Base-by-base conservation (phyloP, 768 basidiomycete genomes). In the Tephrocybe sp. region DNA sequence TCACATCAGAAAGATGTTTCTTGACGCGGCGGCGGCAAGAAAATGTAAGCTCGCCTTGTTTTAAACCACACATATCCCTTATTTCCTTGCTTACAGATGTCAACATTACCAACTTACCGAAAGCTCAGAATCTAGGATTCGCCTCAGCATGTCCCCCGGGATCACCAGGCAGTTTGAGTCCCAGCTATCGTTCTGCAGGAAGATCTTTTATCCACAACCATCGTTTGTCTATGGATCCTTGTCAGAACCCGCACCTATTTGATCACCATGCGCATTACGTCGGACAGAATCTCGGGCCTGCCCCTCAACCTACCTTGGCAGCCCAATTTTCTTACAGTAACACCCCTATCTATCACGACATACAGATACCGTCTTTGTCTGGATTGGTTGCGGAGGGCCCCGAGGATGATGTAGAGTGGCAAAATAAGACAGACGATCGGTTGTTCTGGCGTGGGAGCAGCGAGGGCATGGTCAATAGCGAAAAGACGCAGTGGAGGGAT, bases 371-470 rank as follows among this genome's bases (percentile, higher is more conserved):
- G 1, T 64, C 67, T 6, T 68, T 71, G 5, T 70, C 74, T 31
- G 64, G 68, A 25, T 80, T 72, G 75, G 32, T 61, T 0, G 67
- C 64, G 6, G 70, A 71, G 11, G 48, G 64, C 1, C 51, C 52
- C 1, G 65, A 64, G 8, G 72, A 82, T 51, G 79, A 85, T 59
- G 73, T 80, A 9, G 70, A 69, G 0, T 90, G 87, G 86, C 77
- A 81, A 21, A 65, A 76, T 35, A 89, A 86, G 65, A 48, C 63
- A 0, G 75, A 84, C 60, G 77, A 83, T 32, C 64, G 76, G 16
- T 47, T 88, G 18, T 67, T 78, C 30, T 90, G 87, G 87, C 71
- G 87, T 40, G 87, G 87, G 1, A 80, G 76, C 30, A 87, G 79
- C 26, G 86, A 85, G 0, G 87, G 87, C n/a, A 82, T 78, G 36